Base-by-base conservation (phyloP, 2,329 filamentous ascomycete genomes). In the Penicillium corylophilum region DNA sequence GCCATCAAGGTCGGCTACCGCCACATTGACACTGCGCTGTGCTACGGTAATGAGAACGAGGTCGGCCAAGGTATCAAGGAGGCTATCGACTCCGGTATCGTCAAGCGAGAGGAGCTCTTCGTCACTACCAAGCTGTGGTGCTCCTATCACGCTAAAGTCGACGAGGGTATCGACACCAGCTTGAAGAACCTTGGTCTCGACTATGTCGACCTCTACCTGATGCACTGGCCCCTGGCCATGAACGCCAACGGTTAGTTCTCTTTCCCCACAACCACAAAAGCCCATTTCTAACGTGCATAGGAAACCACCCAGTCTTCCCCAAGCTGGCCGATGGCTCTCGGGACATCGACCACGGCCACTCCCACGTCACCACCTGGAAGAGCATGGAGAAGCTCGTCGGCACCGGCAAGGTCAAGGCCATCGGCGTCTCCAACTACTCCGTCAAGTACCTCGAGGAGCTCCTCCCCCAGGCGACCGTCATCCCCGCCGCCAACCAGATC, bases 91-190 rank as follows among this genome's bases (percentile, higher is more conserved):
- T 75, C 83, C 5, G 89, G 89, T 22, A 77, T 82, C 55, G 77
- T 88, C 63, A 88, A 86, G 79, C 82, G 90, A 55, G 82, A 88
- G 69, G 88, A 95, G 51, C 74, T 95, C 55, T 95, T 94, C 74
- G 83, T 95, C 53, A 88, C 89, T 48, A 90, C 86, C 64, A 95
- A 95, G 80, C 81, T 92, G 33, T 95, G 90, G 88, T 87, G 85
- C 65, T 90, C 88, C 45, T 92, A 88, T 76, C 86, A 87, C 71
- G 83, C 82, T 26, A 79, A 85, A 6, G 84, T 84, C 5, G 85
- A 88, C 72, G 76, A 87, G 63, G 84, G 81, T 31, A 79, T 94
- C 31, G 83, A 90, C 59, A 85, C 86, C 79, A 88, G 85, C 64
- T 77, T 94, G 68, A 82, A 86, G 73, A 80, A 81, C 53, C 76